phyloP scores from a whole-genome alignment of 805 yeast species.

The Yarrowia porcina region DNA sequence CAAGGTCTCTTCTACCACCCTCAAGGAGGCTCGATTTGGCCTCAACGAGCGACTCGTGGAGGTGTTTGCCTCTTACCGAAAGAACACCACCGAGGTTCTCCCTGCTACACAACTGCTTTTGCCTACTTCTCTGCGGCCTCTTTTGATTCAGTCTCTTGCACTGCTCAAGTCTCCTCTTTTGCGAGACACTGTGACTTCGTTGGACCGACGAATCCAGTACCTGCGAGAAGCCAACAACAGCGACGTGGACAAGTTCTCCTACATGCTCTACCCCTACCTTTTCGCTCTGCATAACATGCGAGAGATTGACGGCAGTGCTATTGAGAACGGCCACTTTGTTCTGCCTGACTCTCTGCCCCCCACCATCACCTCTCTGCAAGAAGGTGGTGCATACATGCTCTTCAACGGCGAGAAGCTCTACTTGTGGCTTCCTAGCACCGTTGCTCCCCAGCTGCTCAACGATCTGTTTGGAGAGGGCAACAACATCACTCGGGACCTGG shows the following conservation, averaged over 20 bases:
- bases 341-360: slow-evolving; percentile 52
- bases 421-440: slow-evolving; percentile 68
- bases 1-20: slow-evolving; percentile 38
- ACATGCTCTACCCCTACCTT: slow-evolving; percentile 75
- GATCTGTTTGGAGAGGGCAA: slow-evolving; percentile 70
- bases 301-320: slow-evolving; percentile 54
- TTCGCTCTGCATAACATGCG: slow-evolving; percentile 65
- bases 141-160: slow-evolving; percentile 64
- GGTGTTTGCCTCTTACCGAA: slow-evolving; percentile 58
- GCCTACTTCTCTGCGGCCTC: slow-evolving; percentile 73
- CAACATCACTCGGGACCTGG: slow-evolving; percentile 43
- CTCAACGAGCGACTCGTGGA: slow-evolving; percentile 54
- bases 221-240: slow-evolving; percentile 50
- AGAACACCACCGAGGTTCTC: slow-evolving; percentile 38
- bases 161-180: slow-evolving; percentile 68
- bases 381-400: slow-evolving; percentile 74
- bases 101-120: slow-evolving; percentile 65
- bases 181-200: slow-evolving; percentile 47
- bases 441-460: slow-evolving; percentile 60
- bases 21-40: slow-evolving; percentile 50
- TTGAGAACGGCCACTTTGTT: slow-evolving; percentile 43
- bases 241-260: slow-evolving; percentile 55
- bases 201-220: slow-evolving; percentile 64
- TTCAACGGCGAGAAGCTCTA: slow-evolving; percentile 62
- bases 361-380: slow-evolving; percentile 43